Conservation (phyloP, 495 filamentous ascomycete genomes). For the Xylaria grammica region DNA sequence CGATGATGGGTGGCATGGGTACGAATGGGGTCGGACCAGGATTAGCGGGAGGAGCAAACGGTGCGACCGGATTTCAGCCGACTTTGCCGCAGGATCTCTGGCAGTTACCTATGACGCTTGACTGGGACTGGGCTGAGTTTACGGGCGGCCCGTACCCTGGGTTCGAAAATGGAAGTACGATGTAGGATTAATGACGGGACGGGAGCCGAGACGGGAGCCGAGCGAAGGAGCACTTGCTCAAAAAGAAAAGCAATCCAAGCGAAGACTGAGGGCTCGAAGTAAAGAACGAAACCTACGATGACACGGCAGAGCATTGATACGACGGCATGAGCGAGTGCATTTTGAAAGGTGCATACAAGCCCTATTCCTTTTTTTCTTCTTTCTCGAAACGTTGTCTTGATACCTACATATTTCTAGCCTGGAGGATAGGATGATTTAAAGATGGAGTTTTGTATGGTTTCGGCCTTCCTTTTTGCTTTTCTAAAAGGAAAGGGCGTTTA, state of each 20-base stretch:
- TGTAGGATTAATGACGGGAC: constrained; percentile 2
- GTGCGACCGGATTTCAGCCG: constrained; percentile 67
- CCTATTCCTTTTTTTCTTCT: not conserved
- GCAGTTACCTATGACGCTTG: constrained; percentile 94
- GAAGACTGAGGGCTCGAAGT: not conserved
- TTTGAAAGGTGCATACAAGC: not conserved
- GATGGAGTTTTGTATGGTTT: not conserved
- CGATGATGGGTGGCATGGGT: constrained; percentile 29
- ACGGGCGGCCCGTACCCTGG: constrained; percentile 60
- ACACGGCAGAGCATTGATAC: constrained; percentile 1
- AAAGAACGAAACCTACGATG: not conserved
- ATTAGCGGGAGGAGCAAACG: not conserved
- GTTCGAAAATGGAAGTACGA: constrained; percentile 54
- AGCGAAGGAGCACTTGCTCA: not conserved
- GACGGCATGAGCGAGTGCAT: not conserved
- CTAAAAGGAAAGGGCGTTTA: not conserved
- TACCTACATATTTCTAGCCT: constrained; percentile 3
- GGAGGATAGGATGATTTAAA: not conserved
- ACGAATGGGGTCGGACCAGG: constrained; percentile 31
- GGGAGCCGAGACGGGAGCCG: not conserved
- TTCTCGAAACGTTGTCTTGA: not conserved
- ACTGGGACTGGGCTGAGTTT: constrained; percentile 99
- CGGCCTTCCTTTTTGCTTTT: not conserved
- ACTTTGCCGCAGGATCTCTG: constrained; percentile 97
- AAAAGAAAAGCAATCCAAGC: not conserved